phyloP scores from a whole-genome alignment of 345 rosid species.

The Eucalyptus dawsonii region DNA sequence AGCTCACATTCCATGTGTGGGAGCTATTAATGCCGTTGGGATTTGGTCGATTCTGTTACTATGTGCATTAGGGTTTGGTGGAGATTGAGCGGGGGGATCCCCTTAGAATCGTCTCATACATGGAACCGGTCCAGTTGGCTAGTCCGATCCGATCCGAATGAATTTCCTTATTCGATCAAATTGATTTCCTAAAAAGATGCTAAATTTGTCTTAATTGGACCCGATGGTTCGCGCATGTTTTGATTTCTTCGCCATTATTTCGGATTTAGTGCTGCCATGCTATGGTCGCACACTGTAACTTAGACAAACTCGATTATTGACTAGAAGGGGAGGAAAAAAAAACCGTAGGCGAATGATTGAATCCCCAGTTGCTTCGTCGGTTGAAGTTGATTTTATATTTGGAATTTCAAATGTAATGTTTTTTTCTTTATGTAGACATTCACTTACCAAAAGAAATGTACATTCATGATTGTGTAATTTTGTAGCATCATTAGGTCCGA shows the following conservation, averaged over 20 bases:
- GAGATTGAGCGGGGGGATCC: neutral
- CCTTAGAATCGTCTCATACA: neutral
- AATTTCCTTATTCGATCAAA: neutral
- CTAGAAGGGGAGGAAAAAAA: neutral
- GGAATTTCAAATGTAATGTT: neutral
- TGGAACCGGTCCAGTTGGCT: rapidly evolving
- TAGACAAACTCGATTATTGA: neutral
- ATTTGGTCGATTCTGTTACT: neutral
- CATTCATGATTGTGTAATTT: neutral
- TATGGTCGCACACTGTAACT: neutral
- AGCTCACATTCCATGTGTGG: neutral
- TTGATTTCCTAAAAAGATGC: neutral
- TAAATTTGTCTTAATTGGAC: neutral
- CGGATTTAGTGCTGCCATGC: neutral
- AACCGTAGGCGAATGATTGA: neutral
- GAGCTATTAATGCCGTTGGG: neutral
- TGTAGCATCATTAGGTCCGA: neutral
- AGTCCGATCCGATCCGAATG: too few relatives aligned
- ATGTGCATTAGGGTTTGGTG: neutral
- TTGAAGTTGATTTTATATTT: neutral
- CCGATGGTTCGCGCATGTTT: rapidly evolving
- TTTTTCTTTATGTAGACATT: neutral
- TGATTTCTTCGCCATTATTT: rapidly evolving
- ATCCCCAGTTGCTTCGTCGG: neutral
- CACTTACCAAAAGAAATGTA: neutral